Conservation (phyloP, 345 rosid species). For the Schrenkiella parvula region DNA sequence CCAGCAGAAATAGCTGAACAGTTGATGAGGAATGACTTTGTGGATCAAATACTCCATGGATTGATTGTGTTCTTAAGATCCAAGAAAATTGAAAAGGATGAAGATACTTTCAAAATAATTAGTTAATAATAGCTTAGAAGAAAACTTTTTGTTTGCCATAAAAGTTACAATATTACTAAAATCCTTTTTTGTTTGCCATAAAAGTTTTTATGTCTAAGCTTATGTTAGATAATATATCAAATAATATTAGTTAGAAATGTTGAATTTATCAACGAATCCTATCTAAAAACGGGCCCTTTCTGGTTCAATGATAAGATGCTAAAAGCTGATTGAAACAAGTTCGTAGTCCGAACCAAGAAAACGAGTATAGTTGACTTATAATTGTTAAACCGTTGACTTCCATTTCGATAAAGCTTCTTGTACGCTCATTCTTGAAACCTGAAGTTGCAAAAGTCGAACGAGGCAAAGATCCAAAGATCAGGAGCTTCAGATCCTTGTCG, state of each 20-base stretch:
- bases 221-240: not conserved
- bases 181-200: no score
- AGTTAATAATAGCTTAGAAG: not conserved
- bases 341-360: constrained; percentile 18
- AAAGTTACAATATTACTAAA: not conserved
- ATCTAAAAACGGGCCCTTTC: not conserved
- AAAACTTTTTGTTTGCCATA: no score
- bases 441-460: not conserved
- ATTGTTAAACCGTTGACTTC: constrained; percentile 9
- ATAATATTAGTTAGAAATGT: not conserved
- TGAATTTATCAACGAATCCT: not conserved
- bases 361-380: constrained; percentile 17
- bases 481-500: constrained; percentile 10
- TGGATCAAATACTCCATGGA: constrained; percentile 30
- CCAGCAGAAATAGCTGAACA: constrained; percentile 54
- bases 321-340: not conserved
- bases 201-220: not conserved
- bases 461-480: not conserved
- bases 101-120: not conserved
- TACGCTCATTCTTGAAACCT: not conserved
- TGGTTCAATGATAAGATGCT: not conserved
- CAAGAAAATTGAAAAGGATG: constrained; percentile 20
- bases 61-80: constrained; percentile 31
- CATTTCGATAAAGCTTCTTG: not conserved
- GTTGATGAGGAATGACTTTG: constrained; percentile 41